A percentile compares a stretch with the other conserved stretches of the same genome.
Evolutionary conservation across 2,329 filamentous ascomycete species (phyloP).

Genomic region (Lachnellula willkommii): DNA sequence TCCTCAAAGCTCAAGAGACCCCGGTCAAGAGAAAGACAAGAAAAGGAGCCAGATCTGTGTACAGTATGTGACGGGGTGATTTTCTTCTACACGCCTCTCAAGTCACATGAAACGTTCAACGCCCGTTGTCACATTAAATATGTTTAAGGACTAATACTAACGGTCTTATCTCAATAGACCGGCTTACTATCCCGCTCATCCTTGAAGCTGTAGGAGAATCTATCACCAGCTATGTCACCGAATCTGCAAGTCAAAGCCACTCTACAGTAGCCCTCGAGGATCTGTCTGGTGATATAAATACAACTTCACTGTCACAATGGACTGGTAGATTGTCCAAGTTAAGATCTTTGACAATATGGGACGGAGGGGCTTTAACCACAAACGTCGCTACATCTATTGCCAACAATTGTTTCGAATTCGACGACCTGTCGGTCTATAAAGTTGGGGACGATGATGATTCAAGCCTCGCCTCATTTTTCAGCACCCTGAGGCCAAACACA

Average conservation of each 20-base stretch:
- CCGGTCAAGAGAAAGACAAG: constrained; percentile 25
- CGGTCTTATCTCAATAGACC: not conserved
- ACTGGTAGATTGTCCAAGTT: constrained; percentile 53
- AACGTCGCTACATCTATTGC: constrained; percentile 50
- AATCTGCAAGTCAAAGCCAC: constrained; percentile 36
- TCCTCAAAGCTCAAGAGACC: constrained; percentile 30
- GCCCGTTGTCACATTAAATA: no score
- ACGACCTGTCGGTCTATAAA: constrained; percentile 51
- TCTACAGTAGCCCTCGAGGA: constrained; percentile 50
- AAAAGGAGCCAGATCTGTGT: not conserved
- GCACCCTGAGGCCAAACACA: constrained; percentile 49
- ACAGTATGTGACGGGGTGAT: not conserved
- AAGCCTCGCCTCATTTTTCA: constrained; percentile 54
- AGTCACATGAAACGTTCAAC: no score
- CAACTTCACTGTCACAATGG: constrained; percentile 51
- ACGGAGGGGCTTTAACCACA: constrained; percentile 54
- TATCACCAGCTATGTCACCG: constrained; percentile 47
- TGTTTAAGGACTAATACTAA: constrained; percentile 2
- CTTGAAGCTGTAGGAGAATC: constrained; percentile 49
- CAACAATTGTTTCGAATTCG: constrained; percentile 55
- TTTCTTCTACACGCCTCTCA: no score
- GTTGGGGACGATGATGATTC: constrained; percentile 39
- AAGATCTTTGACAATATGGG: constrained; percentile 53
- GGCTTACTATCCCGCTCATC: constrained; percentile 35
- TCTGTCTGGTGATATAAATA: constrained; percentile 51